Evolutionary conservation across 2,329 filamentous ascomycete species (phyloP).

Genomic region (Penicillium sp.): DNA sequence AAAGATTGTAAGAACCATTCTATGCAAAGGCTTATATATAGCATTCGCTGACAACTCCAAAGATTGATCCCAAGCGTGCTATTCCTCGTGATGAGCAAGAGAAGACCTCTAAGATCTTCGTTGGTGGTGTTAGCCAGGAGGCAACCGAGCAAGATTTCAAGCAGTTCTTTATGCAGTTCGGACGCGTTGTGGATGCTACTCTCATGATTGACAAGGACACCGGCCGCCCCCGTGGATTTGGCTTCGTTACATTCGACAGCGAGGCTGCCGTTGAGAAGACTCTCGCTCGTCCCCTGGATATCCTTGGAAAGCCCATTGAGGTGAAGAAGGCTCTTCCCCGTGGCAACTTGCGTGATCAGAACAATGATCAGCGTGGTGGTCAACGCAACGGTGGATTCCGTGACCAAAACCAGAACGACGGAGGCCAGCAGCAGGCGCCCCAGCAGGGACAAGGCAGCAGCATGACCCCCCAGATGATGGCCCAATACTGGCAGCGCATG

Average conservation of each 20-base stretch:
- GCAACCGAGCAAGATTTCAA: constrained; percentile 95
- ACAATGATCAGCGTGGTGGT: constrained; percentile 62
- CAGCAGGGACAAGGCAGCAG: constrained; percentile 54
- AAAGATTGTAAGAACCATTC: constrained; percentile 75
- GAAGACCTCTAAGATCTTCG: constrained; percentile 97
- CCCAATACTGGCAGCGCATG: constrained; percentile 98
- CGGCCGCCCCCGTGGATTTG: constrained; percentile 91
- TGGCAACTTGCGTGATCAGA: constrained; percentile 82
- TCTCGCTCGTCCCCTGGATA: constrained; percentile 80
- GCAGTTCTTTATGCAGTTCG: constrained; percentile 95
- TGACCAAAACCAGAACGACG: constrained; percentile 42
- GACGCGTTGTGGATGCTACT: constrained; percentile 92
- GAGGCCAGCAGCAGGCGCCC: constrained; percentile 49
- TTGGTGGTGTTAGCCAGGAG: constrained; percentile 95
- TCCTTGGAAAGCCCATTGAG: constrained; percentile 94
- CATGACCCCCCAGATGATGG: constrained; percentile 97
- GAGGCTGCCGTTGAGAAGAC: constrained; percentile 93
- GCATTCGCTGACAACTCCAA: constrained; percentile 25
- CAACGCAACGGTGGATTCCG: constrained; percentile 42
- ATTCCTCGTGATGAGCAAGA: constrained; percentile 98
- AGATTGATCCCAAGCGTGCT: constrained; percentile 98
- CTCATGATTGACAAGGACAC: constrained; percentile 99
- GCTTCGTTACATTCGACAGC: constrained; percentile 97
- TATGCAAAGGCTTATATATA: constrained; percentile 4
- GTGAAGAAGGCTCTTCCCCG: constrained; percentile 97